phyloP scores from a whole-genome alignment of 2,329 filamentous ascomycete genomes.

The Hypoxylon sp. region DNA sequence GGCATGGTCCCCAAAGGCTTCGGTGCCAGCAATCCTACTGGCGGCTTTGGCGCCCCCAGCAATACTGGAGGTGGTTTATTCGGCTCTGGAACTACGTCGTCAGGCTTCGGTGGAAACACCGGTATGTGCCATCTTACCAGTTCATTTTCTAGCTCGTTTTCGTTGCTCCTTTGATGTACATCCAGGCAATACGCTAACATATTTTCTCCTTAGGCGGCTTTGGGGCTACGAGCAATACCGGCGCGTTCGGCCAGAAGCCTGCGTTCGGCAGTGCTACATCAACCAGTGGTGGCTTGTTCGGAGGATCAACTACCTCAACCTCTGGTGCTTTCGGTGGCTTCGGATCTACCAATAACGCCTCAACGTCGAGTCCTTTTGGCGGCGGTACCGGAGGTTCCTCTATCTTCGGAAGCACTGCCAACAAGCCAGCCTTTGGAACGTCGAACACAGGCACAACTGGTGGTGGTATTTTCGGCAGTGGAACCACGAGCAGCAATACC shows the following conservation, averaged over 20 bases:
- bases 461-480: constrained; percentile 64
- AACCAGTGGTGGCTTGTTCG: constrained; percentile 67
- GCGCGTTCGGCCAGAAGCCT: constrained; percentile 62
- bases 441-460: constrained; percentile 61
- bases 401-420: constrained; percentile 50
- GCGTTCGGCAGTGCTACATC: constrained; percentile 52
- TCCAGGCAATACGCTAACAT: constrained; percentile 43
- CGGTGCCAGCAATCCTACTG: constrained; percentile 55
- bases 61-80: constrained; percentile 59
- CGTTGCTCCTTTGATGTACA: neutral
- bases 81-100: constrained; percentile 54
- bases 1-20: constrained; percentile 49
- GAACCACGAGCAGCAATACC: constrained; percentile 49
- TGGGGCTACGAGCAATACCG: constrained; percentile 61
- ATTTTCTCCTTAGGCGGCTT: constrained; percentile 55
- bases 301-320: constrained; percentile 54
- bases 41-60: constrained; percentile 53
- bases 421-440: constrained; percentile 67
- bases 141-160: neutral
- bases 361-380: constrained; percentile 58
- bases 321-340: constrained; percentile 58
- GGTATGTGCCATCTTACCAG: constrained; percentile 54
- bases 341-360: constrained; percentile 57
- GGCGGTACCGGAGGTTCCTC: constrained; percentile 50
- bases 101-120: constrained; percentile 55